Percentiles rank a stretch among this genome's conserved stretches.
Evolutionary conservation across 495 filamentous ascomycete genomes (phyloP).

Genomic region (Neurospora sp.): DNA sequence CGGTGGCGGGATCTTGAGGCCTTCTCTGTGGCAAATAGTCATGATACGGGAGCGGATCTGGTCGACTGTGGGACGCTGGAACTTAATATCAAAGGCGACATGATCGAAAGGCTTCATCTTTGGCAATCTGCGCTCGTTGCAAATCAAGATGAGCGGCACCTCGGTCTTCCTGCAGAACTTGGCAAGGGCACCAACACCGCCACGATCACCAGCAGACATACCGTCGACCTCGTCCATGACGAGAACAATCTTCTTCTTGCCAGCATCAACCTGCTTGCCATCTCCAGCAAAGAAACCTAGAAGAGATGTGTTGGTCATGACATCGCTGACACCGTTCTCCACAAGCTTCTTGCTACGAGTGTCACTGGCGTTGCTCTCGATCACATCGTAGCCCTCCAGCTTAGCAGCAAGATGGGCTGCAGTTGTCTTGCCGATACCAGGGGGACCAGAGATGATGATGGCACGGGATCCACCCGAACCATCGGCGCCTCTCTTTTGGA

Average conservation of each 20-base stretch:
- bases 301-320: constrained; percentile 86
- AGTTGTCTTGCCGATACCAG: constrained; percentile 96
- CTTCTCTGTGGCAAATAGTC: constrained; percentile 89
- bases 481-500: constrained; percentile 71
- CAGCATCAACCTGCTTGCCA: constrained; percentile 64
- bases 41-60: constrained; percentile 82
- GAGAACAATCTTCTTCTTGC: constrained; percentile 84
- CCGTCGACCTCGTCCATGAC: constrained; percentile 99
- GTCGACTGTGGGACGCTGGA: constrained; percentile 79
- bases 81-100: constrained; percentile 73
- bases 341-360: constrained; percentile 96
- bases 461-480: constrained; percentile 69
- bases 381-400: constrained; percentile 82
- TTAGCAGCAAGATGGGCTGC: constrained; percentile 91
- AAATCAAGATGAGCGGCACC: constrained; percentile 93
- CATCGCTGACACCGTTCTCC: constrained; percentile 73
- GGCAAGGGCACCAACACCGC: constrained; percentile 89
- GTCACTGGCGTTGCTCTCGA: constrained; percentile 95
- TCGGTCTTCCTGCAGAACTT: constrained; percentile 90
- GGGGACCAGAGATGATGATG: constrained; percentile 87
- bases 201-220: constrained; percentile 95
- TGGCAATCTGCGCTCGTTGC: constrained; percentile 82
- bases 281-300: constrained; percentile 86
- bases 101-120: constrained; percentile 98
- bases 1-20: constrained; percentile 69